These are phyloP conservation scores for Grosmannia serpens DNA, from an alignment of 2,329 filamentous ascomycete species.

Conservation along the genomic window DNA sequence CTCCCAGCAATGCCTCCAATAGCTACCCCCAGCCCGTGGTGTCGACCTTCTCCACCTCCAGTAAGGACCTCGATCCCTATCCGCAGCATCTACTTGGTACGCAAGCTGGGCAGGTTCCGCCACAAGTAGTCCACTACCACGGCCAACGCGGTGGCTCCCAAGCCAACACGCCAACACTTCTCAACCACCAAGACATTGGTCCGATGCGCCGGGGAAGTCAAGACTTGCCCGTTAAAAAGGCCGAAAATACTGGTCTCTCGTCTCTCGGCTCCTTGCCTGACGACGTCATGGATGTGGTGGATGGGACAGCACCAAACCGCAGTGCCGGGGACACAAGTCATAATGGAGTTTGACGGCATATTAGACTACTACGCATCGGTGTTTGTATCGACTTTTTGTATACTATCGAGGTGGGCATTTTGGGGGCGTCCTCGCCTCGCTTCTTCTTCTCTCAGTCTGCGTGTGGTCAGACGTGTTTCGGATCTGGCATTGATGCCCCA, in stretches of 20 bases:
- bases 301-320: conserved; percentile 12
- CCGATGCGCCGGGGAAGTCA: conserved; percentile 37
- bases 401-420: background rate
- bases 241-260: conserved; percentile 24
- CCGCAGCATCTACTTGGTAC: conserved; percentile 53
- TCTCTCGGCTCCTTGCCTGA: conserved; percentile 28
- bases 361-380: background rate
- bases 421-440: background rate
- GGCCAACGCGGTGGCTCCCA: conserved; percentile 57
- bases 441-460: background rate
- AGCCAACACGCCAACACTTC: conserved; percentile 49
- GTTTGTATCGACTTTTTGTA: background rate
- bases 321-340: background rate
- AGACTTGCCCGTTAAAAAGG: conserved; percentile 26
- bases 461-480: background rate
- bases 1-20: conserved; percentile 36
- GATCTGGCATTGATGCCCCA: background rate
- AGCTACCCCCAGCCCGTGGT: conserved; percentile 59
- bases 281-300: conserved; percentile 15
- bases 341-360: background rate
- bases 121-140: conserved; percentile 57
- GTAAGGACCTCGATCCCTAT: conserved; percentile 57
- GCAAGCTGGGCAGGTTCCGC: conserved; percentile 50
- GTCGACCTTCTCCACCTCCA: conserved; percentile 59
- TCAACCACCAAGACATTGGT: conserved; percentile 37